Evolutionary conservation across 257 asterid species (phyloP).

Genomic region (Schizonepeta tenuifolia): DNA sequence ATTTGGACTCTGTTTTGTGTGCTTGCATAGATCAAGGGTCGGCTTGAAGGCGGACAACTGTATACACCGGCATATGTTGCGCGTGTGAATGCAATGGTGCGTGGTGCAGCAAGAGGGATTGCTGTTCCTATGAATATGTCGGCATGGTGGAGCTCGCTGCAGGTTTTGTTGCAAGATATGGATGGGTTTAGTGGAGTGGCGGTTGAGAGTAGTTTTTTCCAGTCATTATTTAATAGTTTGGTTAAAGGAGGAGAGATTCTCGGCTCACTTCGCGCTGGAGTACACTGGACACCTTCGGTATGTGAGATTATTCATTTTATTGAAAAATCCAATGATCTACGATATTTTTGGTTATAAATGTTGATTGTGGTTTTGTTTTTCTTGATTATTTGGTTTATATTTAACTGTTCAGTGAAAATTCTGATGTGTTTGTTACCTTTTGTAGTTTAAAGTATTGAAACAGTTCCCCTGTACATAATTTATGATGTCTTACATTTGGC

Average conservation of each 20-base stretch:
- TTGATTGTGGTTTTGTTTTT: slow-evolving; percentile 8
- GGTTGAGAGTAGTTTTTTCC: slow-evolving; percentile 91
- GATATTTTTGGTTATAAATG: slow-evolving; percentile 8
- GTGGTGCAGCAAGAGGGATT: slow-evolving; percentile 95
- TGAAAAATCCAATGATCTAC: slow-evolving; percentile 12
- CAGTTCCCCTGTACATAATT: slow-evolving; percentile 3
- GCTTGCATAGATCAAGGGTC: slow-evolving; percentile 76
- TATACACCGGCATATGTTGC: slow-evolving; percentile 98
- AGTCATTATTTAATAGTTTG: slow-evolving; percentile 86
- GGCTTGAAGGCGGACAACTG: slow-evolving; percentile 98
- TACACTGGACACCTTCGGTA: slow-evolving; percentile 96
- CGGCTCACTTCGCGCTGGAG: slow-evolving; percentile 98
- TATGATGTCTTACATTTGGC: slow-evolving; percentile 37
- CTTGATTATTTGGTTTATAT: neutral
- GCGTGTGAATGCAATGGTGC: slow-evolving; percentile 93
- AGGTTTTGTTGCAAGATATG: slow-evolving; percentile 76
- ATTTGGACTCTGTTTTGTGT: slow-evolving; percentile 28
- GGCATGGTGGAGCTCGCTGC: slow-evolving; percentile 86
- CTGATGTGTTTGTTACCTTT: slow-evolving; percentile 5
- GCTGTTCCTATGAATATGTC: slow-evolving; percentile 87
- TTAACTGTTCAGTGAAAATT: slow-evolving; percentile 1
- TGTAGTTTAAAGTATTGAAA: slow-evolving; percentile 14
- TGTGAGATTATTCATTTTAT: slow-evolving; percentile 38
- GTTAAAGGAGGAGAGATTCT: slow-evolving; percentile 86
- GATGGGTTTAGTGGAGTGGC: slow-evolving; percentile 86